A percentile compares a stretch with the other conserved stretches of the same genome.
These are phyloP conservation scores for Zasmidium cellare DNA, from an alignment of 2,329 filamentous ascomycete species.

Conservation along the genomic window DNA sequence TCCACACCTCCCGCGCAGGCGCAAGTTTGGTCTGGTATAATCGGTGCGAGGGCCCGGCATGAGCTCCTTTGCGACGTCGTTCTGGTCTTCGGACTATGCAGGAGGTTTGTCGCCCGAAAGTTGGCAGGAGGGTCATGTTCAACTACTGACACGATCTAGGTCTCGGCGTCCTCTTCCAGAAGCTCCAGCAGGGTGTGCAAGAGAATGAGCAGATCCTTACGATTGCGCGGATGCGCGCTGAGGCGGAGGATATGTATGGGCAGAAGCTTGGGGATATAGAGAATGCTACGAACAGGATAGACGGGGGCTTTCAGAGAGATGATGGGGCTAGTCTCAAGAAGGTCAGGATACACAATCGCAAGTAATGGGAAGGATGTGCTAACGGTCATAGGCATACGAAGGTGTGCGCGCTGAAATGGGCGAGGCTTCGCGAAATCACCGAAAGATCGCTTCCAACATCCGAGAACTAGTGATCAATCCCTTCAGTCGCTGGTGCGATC, in stretches of 20 bases:
- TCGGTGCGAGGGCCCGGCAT: constrained; percentile 48
- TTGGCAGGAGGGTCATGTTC: neutral
- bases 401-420: constrained; percentile 91
- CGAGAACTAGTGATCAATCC: constrained; percentile 92
- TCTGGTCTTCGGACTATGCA: constrained; percentile 98
- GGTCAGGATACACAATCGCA: constrained; percentile 51
- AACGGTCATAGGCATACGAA: constrained; percentile 73
- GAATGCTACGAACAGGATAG: constrained; percentile 76
- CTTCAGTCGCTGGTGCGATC: constrained; percentile 94
- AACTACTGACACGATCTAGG: constrained; percentile 42
- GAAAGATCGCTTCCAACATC: constrained; percentile 94
- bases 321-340: constrained; percentile 96
- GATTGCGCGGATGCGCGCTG: constrained; percentile 88
- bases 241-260: constrained; percentile 90
- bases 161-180: constrained; percentile 89
- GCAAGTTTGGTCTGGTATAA: neutral
- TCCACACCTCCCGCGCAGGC: constrained; percentile 7
- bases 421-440: constrained; percentile 83
- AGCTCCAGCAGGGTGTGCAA: constrained; percentile 92
- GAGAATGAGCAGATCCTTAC: constrained; percentile 94
- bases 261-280: constrained; percentile 78
- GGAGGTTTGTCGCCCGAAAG: constrained; percentile 62
- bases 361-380: neutral
- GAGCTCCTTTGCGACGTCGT: constrained; percentile 90
- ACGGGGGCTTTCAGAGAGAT: constrained; percentile 82